phyloP scores from a whole-genome alignment of 108 stramenopile genomes.

The Nannochloropsis gaditana region DNA sequence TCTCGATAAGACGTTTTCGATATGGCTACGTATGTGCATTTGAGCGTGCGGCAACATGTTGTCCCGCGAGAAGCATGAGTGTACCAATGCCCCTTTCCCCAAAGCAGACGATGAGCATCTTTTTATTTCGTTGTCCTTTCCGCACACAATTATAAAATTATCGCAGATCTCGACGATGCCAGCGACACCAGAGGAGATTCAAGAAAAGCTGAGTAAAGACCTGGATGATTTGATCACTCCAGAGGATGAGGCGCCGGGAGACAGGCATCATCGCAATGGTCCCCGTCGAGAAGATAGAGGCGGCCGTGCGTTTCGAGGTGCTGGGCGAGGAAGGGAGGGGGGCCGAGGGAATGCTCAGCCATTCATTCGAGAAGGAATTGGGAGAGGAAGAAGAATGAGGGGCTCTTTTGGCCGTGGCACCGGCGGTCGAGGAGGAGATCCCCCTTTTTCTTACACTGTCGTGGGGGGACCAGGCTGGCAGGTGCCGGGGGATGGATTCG shows the following conservation, averaged over 20 bases:
- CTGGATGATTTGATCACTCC: slow-evolving; percentile 19
- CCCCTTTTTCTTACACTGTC: too few species aligned
- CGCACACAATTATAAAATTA: too few species aligned
- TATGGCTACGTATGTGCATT: too few species aligned
- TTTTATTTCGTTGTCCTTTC: too few species aligned
- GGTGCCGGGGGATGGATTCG: too few species aligned
- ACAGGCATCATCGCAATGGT: slow-evolving; percentile 10
- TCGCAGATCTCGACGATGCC: not conserved
- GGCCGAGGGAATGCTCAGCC: not conserved
- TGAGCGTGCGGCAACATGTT: too few species aligned
- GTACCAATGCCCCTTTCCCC: too few species aligned
- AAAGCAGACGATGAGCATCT: too few species aligned
- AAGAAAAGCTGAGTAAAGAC: not conserved
- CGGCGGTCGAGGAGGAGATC: not conserved
- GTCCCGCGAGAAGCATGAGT: too few species aligned
- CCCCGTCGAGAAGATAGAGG: not conserved
- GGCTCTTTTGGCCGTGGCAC: not conserved
- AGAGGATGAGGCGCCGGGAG: slow-evolving; percentile 15
- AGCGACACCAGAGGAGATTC: not conserved
- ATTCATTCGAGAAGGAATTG: not conserved
- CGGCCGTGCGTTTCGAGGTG: not conserved
- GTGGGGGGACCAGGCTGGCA: too few species aligned
- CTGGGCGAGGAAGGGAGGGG: not conserved
- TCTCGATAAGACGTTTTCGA: too few species aligned
- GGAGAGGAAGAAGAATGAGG: not conserved